These are phyloP conservation scores for Hericium coralloides DNA, from an alignment of 768 basidiomycete genomes.

Conservation along the genomic window DNA sequence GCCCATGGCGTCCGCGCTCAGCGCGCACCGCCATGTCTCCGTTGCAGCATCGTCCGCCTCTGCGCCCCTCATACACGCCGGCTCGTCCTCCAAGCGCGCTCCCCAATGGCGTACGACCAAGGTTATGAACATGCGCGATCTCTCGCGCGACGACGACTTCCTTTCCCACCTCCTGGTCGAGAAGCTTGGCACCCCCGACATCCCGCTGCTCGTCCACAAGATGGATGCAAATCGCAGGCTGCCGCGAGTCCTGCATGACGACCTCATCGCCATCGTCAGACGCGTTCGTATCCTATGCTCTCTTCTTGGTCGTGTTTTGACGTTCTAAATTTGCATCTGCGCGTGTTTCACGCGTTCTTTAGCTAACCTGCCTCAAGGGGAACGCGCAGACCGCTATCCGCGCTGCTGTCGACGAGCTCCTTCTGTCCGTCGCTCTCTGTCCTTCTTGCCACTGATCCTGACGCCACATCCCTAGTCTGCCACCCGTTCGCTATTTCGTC, in stretches of 20 bases:
- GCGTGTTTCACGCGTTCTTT: conserved; percentile 13
- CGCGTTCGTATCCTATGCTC: conserved; percentile 42
- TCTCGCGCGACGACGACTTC: conserved; percentile 87
- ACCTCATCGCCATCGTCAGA: conserved; percentile 64
- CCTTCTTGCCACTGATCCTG: conserved; percentile 16
- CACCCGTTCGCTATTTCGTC: conserved; percentile 70
- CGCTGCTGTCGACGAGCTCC: conserved; percentile 69
- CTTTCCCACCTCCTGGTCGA: conserved; percentile 84
- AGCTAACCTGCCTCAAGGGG: conserved; percentile 55
- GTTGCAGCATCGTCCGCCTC: neutral
- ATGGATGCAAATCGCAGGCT: conserved; percentile 75
- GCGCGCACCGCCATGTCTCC: neutral
- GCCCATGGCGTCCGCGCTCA: neutral
- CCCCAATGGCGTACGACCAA: conserved; percentile 66
- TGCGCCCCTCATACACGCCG: neutral
- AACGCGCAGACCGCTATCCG: conserved; percentile 51
- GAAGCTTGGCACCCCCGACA: conserved; percentile 72
- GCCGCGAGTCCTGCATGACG: conserved; percentile 63
- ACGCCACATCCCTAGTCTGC: conserved; percentile 39
- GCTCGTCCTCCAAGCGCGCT: neutral
- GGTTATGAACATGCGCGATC: conserved; percentile 87
- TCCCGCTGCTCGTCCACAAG: conserved; percentile 83
- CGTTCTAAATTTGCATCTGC: conserved; percentile 7
- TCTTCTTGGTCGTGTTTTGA: conserved; percentile 10
- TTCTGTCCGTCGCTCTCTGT: conserved; percentile 44